phyloP scores from a whole-genome alignment of 331 rosid species.

The Acacia pycnantha region DNA sequence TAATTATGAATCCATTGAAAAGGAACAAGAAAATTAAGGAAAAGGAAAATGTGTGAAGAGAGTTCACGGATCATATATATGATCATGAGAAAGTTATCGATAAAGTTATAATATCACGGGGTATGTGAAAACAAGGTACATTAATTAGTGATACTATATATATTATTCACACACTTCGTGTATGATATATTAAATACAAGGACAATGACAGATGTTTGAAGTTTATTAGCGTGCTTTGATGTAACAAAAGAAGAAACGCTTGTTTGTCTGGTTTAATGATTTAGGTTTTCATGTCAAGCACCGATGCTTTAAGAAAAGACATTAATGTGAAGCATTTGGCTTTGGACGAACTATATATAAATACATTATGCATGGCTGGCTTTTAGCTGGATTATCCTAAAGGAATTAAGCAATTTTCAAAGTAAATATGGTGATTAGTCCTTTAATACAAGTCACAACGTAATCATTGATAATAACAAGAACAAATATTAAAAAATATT shows the following conservation, averaged over 20 bases:
- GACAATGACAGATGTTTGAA: neutral
- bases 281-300: neutral
- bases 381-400: too few relatives aligned
- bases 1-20: neutral
- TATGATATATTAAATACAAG: neutral
- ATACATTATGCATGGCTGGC: too few relatives aligned
- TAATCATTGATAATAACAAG: too few relatives aligned
- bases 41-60: conserved; percentile 14
- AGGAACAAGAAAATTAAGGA: neutral
- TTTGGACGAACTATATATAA: too few relatives aligned
- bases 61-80: conserved; percentile 31
- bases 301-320: neutral
- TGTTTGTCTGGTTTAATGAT: conserved; percentile 11
- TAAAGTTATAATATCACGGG: conserved; percentile 29
- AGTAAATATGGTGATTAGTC: too few relatives aligned
- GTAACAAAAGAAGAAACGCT: neutral
- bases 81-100: conserved; percentile 16
- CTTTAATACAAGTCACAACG: too few relatives aligned
- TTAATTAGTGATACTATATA: neutral
- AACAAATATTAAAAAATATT: too few relatives aligned
- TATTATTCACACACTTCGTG: conserved; percentile 9
- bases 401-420: too few relatives aligned
- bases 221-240: neutral
- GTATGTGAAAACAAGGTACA: conserved; percentile 19
- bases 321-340: neutral